Evolutionary conservation across 495 filamentous ascomycete species (phyloP), one percentile per base, ranked within the genome.

Genomic region (Neurospora sp.): DNA sequence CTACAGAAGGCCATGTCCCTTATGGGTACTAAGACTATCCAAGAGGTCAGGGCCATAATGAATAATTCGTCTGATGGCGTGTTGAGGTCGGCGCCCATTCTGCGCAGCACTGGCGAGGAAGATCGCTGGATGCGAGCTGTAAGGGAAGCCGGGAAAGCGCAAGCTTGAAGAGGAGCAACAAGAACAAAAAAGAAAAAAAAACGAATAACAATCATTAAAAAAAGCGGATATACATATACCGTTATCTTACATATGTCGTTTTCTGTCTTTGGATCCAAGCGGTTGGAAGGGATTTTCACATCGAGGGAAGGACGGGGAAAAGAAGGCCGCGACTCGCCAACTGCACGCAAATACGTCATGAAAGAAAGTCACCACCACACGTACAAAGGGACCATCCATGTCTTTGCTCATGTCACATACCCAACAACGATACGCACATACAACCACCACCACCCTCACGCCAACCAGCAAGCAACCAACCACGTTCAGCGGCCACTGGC

Each of bases 1-100:
- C 83, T 88, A 4, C 79, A 81, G 28, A 81, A 77, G 21, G 85
- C 85, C 75, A 83, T 83, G 78, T 70, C 78, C 11, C 78, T 86
- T 5, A 78, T 86, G 5, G 78, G 80, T n/a, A 76, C 83, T 5
- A 77, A 76, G 36, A 79, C 74, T 1, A 70, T 76, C 3, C 74
- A 62, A 1, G 83, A 86, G 45, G 76, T 85, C 38, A 80, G 71
- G 45, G 71, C 73, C 3, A 73, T 80, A 15, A 76, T 86, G 0
- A 71, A 79, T 43, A 39, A 72, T 8, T 69, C 59, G 4, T 34
- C 37, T 1, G 73, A 71, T 17, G 70, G 73, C 0, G 42, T 69
- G 38, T 43, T 70, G 13, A 37, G 21, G 13, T 69, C 75, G 10
- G 74, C 40, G 4, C 78, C 76, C 62, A 70, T 39, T 11, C 77